Percentiles rank a stretch among this genome's conserved stretches.
phyloP scores from a whole-genome alignment of 176 grass and related monocot genomes.

The Themeda triandra region DNA sequence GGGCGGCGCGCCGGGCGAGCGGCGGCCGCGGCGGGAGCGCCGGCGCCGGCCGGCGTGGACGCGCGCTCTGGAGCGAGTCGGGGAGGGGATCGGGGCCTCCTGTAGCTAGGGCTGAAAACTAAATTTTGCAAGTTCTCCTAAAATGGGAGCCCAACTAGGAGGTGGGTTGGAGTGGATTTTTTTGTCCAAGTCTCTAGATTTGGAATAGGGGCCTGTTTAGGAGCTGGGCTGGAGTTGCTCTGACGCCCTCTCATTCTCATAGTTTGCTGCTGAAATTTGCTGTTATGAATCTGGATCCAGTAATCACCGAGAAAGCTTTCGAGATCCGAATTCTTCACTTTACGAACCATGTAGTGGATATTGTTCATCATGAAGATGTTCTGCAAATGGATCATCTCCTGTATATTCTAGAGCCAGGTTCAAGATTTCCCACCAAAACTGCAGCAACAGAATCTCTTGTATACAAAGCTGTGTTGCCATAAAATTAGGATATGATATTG shows the following conservation, averaged over 20 bases:
- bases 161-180: no score
- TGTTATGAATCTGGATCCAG: slow-evolving; percentile 82
- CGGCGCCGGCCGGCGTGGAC: no score
- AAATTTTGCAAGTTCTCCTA: no score
- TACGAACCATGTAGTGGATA: slow-evolving; percentile 90
- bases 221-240: slow-evolving; percentile 25
- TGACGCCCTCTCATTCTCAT: slow-evolving; percentile 66
- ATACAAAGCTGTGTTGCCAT: slow-evolving; percentile 39
- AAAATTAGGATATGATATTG: slow-evolving; percentile 22
- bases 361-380: slow-evolving; percentile 96
- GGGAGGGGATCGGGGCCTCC: no score
- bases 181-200: no score
- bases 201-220: no score
- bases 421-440: slow-evolving; percentile 74
- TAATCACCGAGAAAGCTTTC: slow-evolving; percentile 78
- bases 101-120: no score
- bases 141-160: no score
- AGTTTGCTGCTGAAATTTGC: slow-evolving; percentile 70
- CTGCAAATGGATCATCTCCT: slow-evolving; percentile 59
- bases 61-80: no score
- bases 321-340: slow-evolving; percentile 84
- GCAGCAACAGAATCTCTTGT: slow-evolving; percentile 43
- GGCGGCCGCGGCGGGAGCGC: no score
- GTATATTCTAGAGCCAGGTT: slow-evolving; percentile 58
- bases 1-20: no score